Conservation (phyloP, 768 basidiomycete genomes). For the Russula abietina region DNA sequence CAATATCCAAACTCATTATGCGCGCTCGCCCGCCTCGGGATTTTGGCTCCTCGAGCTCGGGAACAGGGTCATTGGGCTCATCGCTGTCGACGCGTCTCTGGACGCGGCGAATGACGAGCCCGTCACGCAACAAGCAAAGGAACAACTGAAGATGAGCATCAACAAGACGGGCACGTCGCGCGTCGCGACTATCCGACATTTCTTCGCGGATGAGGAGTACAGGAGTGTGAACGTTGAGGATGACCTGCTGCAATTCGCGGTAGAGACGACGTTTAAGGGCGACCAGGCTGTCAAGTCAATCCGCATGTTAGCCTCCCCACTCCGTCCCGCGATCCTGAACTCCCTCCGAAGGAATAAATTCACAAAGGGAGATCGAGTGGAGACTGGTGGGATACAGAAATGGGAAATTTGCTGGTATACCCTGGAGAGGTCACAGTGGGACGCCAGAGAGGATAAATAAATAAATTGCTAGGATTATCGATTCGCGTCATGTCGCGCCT, state of each 20-base stretch:
- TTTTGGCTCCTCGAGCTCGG: slow-evolving; percentile 65
- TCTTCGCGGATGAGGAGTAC: slow-evolving; percentile 64
- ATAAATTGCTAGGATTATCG: background rate
- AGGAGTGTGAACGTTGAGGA: slow-evolving; percentile 51
- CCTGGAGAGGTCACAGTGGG: slow-evolving; percentile 45
- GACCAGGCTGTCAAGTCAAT: slow-evolving; percentile 41
- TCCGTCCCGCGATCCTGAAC: slow-evolving; percentile 45
- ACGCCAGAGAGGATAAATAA: slow-evolving; percentile 15
- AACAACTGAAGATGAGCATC: slow-evolving; percentile 22
- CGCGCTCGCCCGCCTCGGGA: slow-evolving; percentile 54
- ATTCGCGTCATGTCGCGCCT: slow-evolving; percentile 25
- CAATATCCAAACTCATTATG: slow-evolving; percentile 50
- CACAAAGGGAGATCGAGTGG: slow-evolving; percentile 36
- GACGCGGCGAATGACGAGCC: slow-evolving; percentile 34
- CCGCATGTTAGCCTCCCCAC: slow-evolving; percentile 42
- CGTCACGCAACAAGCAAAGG: slow-evolving; percentile 24
- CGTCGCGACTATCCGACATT: slow-evolving; percentile 66
- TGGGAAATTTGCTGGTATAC: slow-evolving; percentile 48
- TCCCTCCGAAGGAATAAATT: slow-evolving; percentile 48
- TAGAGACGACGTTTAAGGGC: slow-evolving; percentile 49
- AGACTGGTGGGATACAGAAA: slow-evolving; percentile 46
- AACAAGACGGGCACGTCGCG: slow-evolving; percentile 36
- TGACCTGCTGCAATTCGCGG: slow-evolving; percentile 58
- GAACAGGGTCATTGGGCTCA: slow-evolving; percentile 54
- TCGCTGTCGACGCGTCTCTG: slow-evolving; percentile 60